A percentile compares a stretch with the other conserved stretches of the same genome.
Evolutionary conservation across 2,329 filamentous ascomycete species (phyloP).

Genomic region (Colletotrichum chrysophilum): DNA sequence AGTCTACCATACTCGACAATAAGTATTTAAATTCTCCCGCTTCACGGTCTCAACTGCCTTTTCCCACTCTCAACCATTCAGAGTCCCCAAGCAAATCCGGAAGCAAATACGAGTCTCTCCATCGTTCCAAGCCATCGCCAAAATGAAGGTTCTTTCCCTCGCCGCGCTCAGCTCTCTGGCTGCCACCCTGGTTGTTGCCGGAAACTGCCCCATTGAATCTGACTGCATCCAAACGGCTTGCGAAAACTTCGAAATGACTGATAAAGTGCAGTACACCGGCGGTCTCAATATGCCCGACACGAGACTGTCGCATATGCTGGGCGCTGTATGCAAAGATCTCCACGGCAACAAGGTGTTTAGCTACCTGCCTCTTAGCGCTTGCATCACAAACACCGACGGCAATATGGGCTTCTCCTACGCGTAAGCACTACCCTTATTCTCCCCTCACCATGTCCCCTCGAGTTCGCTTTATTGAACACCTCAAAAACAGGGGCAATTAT

Average conservation of each 20-base stretch:
- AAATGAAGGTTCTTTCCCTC: background rate
- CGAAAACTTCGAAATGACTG: background rate
- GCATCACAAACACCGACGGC: no score
- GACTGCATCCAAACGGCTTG: background rate
- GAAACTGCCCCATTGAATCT: background rate
- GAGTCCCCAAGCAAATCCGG: fast-evolving
- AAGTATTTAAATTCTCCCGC: background rate
- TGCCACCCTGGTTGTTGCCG: background rate
- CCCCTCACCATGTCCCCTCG: no score
- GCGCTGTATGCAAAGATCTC: background rate
- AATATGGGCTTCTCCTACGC: no score
- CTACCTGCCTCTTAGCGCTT: no score
- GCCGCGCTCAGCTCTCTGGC: background rate
- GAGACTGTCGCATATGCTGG: no score
- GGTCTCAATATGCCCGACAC: no score
- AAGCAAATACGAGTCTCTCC: background rate
- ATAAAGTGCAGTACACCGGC: background rate
- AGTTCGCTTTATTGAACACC: no score
- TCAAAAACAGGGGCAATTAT: background rate
- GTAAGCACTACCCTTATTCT: no score
- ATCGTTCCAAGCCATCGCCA: background rate
- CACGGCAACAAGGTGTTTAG: background rate
- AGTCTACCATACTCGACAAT: no score
- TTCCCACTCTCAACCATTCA: fast-evolving
- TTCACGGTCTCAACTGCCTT: background rate